Evolutionary conservation across 805 yeast species (phyloP), one percentile per base, ranked within the genome.

Genomic region (Phaffomyces antillensis): DNA sequence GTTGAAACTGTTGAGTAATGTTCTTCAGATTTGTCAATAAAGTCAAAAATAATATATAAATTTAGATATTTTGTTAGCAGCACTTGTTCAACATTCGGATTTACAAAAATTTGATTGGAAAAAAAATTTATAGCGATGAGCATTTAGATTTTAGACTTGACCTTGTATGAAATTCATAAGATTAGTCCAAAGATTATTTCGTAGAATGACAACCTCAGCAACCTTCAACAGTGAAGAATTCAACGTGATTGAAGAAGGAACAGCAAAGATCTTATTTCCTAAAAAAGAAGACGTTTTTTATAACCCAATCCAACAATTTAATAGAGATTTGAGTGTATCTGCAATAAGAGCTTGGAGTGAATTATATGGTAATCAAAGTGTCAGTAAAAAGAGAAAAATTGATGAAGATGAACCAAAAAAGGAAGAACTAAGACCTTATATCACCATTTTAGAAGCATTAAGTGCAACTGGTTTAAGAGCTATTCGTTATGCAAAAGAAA

Each of bases 401-500:
- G 58, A 59, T 7, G 53, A 56, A 20, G 63, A 62, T 4, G 50
- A 52, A 11, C 51, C 53, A 15, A 49, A 46, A 18, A 42, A 30
- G 23, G 31, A 28, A 17, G 52, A 46, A 39, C 43, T 52, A 23
- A 47, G 53, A 45, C 58, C 60, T 11, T 79, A 72, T 52, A 76
- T 88, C 37, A 76, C 78, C 26, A 80, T 93, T 13, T 63, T 91
- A 36, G 99, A 93, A 58, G 98, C 96, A 0, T 70, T 93, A 12
- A 83, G 95, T 37, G 99, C 99, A 0, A 84, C 98, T 2, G 99
- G 99, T 0, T 71, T 93, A 35, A 76, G 99, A 43, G 96, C 98
- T 3, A 83, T 93, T 42, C 72, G 99, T 47, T 93, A 93, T 58
- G 96, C 90, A 18, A 84, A 85, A 51, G 99, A 93, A 62, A 79